Base-by-base conservation (phyloP, 139 green algal genomes). In the Chlorella sorokiniana region DNA sequence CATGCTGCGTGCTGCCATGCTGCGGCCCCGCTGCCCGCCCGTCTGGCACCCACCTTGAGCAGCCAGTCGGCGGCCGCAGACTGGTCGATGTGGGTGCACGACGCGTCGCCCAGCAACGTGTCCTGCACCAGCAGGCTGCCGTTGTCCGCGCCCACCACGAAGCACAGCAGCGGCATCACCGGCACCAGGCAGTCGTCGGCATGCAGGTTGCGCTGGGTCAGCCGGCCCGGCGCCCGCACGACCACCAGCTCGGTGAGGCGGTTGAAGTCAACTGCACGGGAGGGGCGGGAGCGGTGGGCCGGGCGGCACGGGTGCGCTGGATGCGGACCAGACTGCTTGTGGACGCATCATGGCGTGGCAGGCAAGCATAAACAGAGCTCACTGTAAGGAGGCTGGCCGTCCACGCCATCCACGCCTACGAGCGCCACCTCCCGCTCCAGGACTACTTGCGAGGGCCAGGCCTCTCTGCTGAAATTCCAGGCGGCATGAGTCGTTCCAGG, bases 151-250 rank as follows among this genome's bases (percentile, higher is more conserved):
- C 44, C 71, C 22, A 78, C 71, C 71, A 48, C 71, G 44, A 78
- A 64, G 71, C 71, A 78, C 71, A 78, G 71, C 48, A 78, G 71
- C 71, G 71, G 71, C 71, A 78, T 78, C 45, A 64, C 71, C 0
- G 71, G 71, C 48, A 78, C 29, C 48, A 78, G 52, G 71, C 71
- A 78, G 48, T 78, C 71, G 35, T 78, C 48, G 6, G 40, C 48
- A 25, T 23, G 44, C 1, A 78, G 37, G 71, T 51, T 37, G 14
- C 33, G 35, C 48, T 69, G 73, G 54, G 54, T 37, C 54, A 79
- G 38, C 9, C 37, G n/a, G 54, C 73, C 73, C 16, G 29, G 27
- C 22, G 71, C 71, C 0, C 71, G 41, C 48, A 78, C 71, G 10
- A 78, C 71, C 8, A 78, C 48, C 71, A 78, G 48, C 23, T 78